Percentiles rank a stretch among this genome's conserved stretches.
Conservation (phyloP, 2,329 filamentous ascomycete species). For the Diaporthe vexans region DNA sequence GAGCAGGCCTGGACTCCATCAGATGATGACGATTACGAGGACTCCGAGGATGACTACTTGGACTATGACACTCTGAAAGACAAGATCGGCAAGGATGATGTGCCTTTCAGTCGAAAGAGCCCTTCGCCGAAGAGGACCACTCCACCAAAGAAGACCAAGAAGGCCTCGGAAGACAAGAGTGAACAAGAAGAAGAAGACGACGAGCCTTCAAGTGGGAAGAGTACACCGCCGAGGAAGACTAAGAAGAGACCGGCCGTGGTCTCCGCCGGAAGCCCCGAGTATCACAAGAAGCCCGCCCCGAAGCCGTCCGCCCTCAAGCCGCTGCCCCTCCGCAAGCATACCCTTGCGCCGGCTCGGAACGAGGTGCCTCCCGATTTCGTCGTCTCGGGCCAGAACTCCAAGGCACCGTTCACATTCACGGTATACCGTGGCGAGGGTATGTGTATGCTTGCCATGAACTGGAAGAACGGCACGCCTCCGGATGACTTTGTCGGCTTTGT, state of each 20-base stretch:
- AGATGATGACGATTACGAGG: not conserved
- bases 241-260: constrained; percentile 37
- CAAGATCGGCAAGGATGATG: not conserved
- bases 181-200: constrained; percentile 4
- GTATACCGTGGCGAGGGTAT: constrained; percentile 44
- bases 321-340: constrained; percentile 28
- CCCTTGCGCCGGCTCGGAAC: constrained; percentile 41
- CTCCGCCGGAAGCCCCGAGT: constrained; percentile 36
- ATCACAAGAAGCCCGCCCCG: constrained; percentile 35
- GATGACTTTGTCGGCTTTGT: constrained; percentile 44
- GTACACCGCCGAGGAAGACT: constrained; percentile 26
- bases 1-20: constrained; percentile 34
- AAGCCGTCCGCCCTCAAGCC: not conserved
- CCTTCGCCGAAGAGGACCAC: not conserved
- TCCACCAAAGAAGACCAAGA: constrained; percentile 30
- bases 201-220: constrained; percentile 9
- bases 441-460: constrained; percentile 45
- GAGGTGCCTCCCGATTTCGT: constrained; percentile 42
- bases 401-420: constrained; percentile 43
- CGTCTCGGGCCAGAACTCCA: constrained; percentile 42
- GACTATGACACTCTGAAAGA: constrained; percentile 28
- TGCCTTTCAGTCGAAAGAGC: constrained; percentile 4
- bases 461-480: constrained; percentile 43
- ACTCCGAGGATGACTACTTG: constrained; percentile 23
- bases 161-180: constrained; percentile 14